Conservation (phyloP, 2,329 filamentous ascomycete species). For the Aureobasidium mangrovei region DNA sequence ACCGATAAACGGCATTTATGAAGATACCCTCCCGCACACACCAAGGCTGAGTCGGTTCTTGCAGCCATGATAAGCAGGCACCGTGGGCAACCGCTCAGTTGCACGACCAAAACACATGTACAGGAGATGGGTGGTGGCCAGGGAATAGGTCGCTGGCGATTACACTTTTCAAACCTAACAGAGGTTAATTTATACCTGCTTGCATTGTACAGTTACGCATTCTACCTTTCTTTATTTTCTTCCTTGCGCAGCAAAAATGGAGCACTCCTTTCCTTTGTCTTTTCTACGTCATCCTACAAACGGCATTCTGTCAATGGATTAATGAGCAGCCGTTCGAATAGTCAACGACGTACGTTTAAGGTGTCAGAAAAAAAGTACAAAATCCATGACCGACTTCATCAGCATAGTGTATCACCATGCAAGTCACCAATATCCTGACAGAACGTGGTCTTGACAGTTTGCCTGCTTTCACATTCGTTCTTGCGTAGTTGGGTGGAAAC, state of each 20-base stretch:
- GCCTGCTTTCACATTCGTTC: no score
- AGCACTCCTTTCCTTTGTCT: conserved; percentile 6
- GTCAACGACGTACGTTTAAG: no score
- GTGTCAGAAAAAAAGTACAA: no score
- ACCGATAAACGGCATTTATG: conserved; percentile 13
- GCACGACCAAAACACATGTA: background rate
- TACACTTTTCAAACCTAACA: conserved; percentile 4
- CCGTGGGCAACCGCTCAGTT: background rate
- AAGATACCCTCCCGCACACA: conserved; percentile 3
- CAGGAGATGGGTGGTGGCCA: conserved; percentile 1
- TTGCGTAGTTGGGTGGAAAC: no score
- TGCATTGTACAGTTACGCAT: conserved; percentile 11
- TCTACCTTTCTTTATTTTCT: background rate
- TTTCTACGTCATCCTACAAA: background rate
- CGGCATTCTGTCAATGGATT: no score
- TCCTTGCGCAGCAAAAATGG: conserved; percentile 5
- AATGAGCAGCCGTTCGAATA: no score
- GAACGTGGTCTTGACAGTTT: no score
- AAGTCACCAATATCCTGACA: no score
- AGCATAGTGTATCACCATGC: no score
- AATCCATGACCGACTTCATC: no score
- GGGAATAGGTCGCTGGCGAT: conserved; percentile 6
- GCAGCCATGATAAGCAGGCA: conserved; percentile 10
- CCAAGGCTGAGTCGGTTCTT: background rate
- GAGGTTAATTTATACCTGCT: conserved; percentile 12